phyloP scores from a whole-genome alignment of 805 yeast species.

The Lachancea cidri region DNA sequence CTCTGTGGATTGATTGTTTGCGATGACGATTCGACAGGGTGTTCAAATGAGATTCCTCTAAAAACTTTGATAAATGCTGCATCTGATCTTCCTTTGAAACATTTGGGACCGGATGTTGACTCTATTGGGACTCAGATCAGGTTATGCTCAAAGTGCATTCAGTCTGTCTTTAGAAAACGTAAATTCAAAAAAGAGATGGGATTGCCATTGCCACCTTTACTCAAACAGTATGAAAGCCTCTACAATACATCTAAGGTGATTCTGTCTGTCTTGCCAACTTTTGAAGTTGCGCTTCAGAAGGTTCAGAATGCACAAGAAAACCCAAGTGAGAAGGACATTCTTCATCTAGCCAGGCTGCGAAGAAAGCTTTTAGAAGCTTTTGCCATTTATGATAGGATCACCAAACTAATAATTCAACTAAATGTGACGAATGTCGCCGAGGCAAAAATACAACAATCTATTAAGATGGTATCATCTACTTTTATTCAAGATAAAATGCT shows the following conservation, averaged over 20 bases:
- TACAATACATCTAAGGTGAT: constrained; percentile 37
- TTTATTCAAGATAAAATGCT: constrained; percentile 66
- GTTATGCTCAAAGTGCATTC: constrained; percentile 67
- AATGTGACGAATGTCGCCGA: constrained; percentile 40
- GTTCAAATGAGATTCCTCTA: constrained; percentile 71
- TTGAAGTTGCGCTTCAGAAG: constrained; percentile 34
- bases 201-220: constrained; percentile 33
- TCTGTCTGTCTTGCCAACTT: constrained; percentile 37
- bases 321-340: constrained; percentile 27
- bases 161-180: constrained; percentile 51
- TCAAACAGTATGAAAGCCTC: constrained; percentile 40
- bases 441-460: constrained; percentile 43
- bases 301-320: constrained; percentile 26
- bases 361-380: constrained; percentile 45
- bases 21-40: constrained; percentile 53
- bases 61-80: constrained; percentile 22
- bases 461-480: constrained; percentile 49
- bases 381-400: constrained; percentile 44
- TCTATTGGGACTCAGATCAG: constrained; percentile 39
- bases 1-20: constrained; percentile 82
- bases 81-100: constrained; percentile 20
- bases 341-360: constrained; percentile 39
- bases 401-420: constrained; percentile 39
- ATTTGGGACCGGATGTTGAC: constrained; percentile 13
- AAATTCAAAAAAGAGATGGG: constrained; percentile 41